phyloP scores from a whole-genome alignment of 192 early-diverging fungal species.

The Coemansia sp. region DNA sequence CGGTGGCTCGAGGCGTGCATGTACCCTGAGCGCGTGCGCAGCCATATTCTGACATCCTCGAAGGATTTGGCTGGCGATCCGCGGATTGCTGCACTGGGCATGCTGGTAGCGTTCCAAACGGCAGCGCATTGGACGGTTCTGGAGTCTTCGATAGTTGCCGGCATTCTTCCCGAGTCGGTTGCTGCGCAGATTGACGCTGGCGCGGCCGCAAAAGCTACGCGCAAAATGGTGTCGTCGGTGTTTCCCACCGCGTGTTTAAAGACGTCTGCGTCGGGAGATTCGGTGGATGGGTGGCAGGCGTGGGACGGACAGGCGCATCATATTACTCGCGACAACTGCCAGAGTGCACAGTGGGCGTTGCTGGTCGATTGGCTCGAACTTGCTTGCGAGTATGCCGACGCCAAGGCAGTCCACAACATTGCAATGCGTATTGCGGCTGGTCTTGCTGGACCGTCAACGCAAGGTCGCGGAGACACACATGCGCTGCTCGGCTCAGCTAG shows the following conservation, averaged over 20 bases:
- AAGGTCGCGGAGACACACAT: conserved; percentile 1
- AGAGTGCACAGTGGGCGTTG: conserved; percentile 37
- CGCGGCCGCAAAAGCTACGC: conserved; percentile 4
- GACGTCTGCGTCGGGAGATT: background rate
- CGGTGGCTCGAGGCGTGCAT: conserved; percentile 31
- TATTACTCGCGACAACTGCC: conserved; percentile 22
- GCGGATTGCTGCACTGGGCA: conserved; percentile 13
- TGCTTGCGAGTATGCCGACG: conserved; percentile 33
- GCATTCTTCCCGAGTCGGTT: conserved; percentile 24
- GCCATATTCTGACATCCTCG: conserved; percentile 2
- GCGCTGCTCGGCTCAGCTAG: conserved; percentile 25
- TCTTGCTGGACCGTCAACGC: background rate
- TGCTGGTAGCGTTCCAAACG: conserved; percentile 43
- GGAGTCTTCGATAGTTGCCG: conserved; percentile 18
- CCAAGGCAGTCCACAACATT: conserved; percentile 12
- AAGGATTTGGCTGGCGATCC: background rate
- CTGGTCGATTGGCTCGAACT: conserved; percentile 43
- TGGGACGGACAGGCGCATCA: conserved; percentile 48
- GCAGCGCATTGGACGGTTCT: conserved; percentile 43
- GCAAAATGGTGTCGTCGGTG: conserved; percentile 17
- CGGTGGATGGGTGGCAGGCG: conserved; percentile 15
- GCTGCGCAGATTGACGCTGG: conserved; percentile 5
- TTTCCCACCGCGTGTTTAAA: conserved; percentile 2
- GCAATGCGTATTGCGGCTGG: conserved; percentile 21
- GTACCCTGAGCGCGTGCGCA: conserved; percentile 21